These are phyloP conservation scores for Kentomonas sorsogonicus DNA, from an alignment of 208 protist species.

Conservation along the genomic window DNA sequence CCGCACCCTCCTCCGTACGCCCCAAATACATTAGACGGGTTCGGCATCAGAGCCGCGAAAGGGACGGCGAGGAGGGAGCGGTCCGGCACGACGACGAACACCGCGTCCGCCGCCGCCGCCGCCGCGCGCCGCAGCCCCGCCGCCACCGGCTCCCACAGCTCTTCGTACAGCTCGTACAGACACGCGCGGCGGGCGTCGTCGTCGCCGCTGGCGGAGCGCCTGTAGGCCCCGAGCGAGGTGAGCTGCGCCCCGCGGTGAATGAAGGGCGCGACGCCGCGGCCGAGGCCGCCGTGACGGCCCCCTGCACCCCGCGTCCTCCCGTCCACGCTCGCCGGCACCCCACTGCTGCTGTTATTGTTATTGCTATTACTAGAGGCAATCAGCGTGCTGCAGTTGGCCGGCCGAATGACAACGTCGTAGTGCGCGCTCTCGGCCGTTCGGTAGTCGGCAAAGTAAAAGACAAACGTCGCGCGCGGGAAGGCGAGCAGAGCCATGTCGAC, in stretches of 20 bases:
- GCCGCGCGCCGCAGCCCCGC: constrained; percentile 32
- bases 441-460: constrained; percentile 89
- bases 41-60: constrained; percentile 60
- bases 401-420: constrained; percentile 72
- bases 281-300: background rate
- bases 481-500: constrained; percentile 74
- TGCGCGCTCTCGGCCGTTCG: constrained; percentile 43
- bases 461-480: constrained; percentile 69
- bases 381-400: too few relatives aligned
- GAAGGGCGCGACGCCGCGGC: background rate
- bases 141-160: constrained; percentile 69
- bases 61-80: constrained; percentile 66
- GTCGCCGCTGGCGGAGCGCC: constrained; percentile 8
- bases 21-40: constrained; percentile 27
- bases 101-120: constrained; percentile 38
- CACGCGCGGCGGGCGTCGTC: constrained; percentile 26
- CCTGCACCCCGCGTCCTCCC: constrained; percentile 14
- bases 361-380: too few relatives aligned
- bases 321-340: constrained; percentile 60
- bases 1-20: constrained; percentile 4
- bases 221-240: background rate
- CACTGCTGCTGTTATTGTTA: too few relatives aligned
- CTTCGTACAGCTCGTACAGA: constrained; percentile 65
- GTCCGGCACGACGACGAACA: constrained; percentile 81
- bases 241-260: background rate